Evolutionary conservation across 2,329 filamentous ascomycete species (phyloP), one percentile per base, ranked within the genome.

Genomic region (Ceratocystiopsis sp.): DNA sequence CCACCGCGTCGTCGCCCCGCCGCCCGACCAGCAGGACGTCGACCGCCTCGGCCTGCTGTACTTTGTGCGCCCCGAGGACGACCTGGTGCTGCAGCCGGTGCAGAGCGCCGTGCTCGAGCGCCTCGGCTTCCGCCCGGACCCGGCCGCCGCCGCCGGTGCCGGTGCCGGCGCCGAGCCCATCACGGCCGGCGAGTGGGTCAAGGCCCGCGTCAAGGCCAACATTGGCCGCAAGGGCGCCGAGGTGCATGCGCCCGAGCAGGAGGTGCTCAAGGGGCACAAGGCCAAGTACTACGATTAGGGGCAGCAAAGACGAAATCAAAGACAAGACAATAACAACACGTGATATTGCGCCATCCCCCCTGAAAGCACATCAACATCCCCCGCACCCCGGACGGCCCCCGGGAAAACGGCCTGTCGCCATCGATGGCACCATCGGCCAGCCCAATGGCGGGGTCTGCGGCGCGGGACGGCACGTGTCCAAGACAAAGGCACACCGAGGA

Each of bases 1-100:
- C 10, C 59, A 61, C 50, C 51, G 59, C 13, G 51, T 53, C 18
- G 52, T 59, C 54, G 0, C 53, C 55, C 2, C 61, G 12, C 62
- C 62, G 1, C 57, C 58, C 18, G 62, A 65, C 45, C 62, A 65
- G 45, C 53, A 61, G 1, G 54, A 69, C 41, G 59, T 68, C 3
- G 65, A 70, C 44, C 62, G 68, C 0, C 56, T 69, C 0, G 68
- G 68, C 0, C 52, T 72, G 4, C 50, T 72, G 33, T 72, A 71
- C 49, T 71, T 72, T 54, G 66, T 69, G 1, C 62, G 61, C 0
- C 59, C 61, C 1, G 56, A 63, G 38, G 63, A 64, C 21, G 58
- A 61, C 16, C 50, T 65, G 0, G 48, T 53, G 1, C 50, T 65
- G 41, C 44, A 41, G 1, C 44, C 44, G 19, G 34, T 46, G 13